Base-by-base conservation (phyloP, 495 filamentous ascomycete species). In the Monascus purpureus region DNA sequence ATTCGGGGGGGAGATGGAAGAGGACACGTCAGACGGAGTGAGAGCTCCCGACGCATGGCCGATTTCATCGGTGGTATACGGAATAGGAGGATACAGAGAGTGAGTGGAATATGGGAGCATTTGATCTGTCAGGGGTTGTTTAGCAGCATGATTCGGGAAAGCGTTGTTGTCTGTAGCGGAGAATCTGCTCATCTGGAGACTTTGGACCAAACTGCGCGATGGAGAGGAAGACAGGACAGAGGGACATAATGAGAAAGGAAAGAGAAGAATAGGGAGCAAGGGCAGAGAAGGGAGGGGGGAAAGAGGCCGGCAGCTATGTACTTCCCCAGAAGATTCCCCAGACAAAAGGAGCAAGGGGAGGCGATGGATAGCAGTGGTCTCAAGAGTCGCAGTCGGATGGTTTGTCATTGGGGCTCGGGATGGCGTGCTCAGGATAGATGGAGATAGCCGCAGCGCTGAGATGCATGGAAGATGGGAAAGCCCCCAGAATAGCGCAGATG, bases 1-100 rank as follows among this genome's bases (percentile, higher is more conserved):
- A 35, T 61, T 65, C 16, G 61, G 61, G 13, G 61, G 61, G 19
- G 59, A 63, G 40, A 65, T 65, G 31, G 61, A 65, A 4, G 53
- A 57, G 0, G 61, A 65, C 33, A 65, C 55, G 37, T 65, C 61
- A 17, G 61, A 65, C 11, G 61, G 59, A 13, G 61, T 63, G 33
- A 59, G 31, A 15, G 52, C 46, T 17, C 61, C 58, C 25, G 50
- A 43, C 9, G 42, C 52, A 35, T 59, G 57, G 22, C 55, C 54
- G 30, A 60, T 38, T 9, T 65, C 61, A 40, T 63, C 61, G 34
- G 52, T 41, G 18, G 49, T 41, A 47, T 59, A 65, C 13, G 55
- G 54, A 28, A 63, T 55, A 29, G 59, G 57, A n/a, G 57, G 59
- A 32, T 65, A 65, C 35, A 65, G 48, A 8, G 61, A 53, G 27